Percentiles rank a stretch among this genome's conserved stretches.
phyloP scores from a whole-genome alignment of 2,329 filamentous ascomycete genomes.

The Fusarium marasasianum region DNA sequence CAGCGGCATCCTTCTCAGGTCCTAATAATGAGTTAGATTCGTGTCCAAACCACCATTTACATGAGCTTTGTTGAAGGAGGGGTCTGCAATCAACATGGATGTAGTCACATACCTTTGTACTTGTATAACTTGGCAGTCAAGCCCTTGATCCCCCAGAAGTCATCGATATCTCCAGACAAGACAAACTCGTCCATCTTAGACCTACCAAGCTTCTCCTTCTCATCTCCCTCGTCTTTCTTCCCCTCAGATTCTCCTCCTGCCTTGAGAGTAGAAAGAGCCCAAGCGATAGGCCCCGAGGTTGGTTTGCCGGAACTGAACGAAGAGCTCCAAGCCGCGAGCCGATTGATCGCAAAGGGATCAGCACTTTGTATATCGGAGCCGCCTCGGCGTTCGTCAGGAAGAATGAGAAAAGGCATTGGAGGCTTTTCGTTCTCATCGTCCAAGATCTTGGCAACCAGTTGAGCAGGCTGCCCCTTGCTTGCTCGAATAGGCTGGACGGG shows the following conservation, averaged over 20 bases:
- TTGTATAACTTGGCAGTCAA: background rate
- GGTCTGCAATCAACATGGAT: fast-evolving
- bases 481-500: background rate
- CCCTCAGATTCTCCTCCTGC: fast-evolving
- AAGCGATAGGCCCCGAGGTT: fast-evolving
- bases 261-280: background rate
- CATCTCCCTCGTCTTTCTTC: fast-evolving
- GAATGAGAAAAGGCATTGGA: background rate
- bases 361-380: background rate
- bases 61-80: fast-evolving
- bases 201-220: background rate
- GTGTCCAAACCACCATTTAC: fast-evolving
- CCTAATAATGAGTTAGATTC: background rate
- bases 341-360: fast-evolving
- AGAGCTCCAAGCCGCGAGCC: background rate
- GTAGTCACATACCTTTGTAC: background rate
- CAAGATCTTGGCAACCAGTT: background rate
- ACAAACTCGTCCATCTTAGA: background rate
- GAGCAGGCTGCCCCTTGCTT: background rate
- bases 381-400: background rate
- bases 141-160: background rate
- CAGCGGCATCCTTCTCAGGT: background rate
- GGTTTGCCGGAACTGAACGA: background rate
- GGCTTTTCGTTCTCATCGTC: background rate
- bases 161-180: background rate